Percentiles rank a stretch among this genome's conserved stretches.
Evolutionary conservation across 768 basidiomycete genomes (phyloP).

Genomic region (Pulveroboletus ravenelii): DNA sequence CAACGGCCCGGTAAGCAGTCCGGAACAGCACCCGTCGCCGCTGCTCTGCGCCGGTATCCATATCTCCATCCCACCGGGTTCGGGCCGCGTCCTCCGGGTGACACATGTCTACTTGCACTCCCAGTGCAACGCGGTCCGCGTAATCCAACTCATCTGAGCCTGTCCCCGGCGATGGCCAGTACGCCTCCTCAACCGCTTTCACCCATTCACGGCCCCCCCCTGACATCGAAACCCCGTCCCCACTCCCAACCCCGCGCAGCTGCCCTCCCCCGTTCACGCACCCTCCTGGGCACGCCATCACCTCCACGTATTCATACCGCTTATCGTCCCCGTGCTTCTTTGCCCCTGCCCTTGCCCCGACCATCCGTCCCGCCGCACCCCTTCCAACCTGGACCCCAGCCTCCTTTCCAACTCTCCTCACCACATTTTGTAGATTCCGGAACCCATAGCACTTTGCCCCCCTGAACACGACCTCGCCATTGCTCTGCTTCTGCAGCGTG

Average conservation of each 20-base stretch:
- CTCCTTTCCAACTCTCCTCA: conserved; percentile 87
- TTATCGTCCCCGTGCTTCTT: conserved; percentile 38
- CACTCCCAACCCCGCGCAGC: conserved; percentile 25
- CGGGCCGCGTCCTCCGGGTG: conserved; percentile 28
- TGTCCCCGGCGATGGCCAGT: conserved; percentile 58
- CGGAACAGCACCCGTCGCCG: conserved; percentile 52
- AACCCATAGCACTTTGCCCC: conserved; percentile 98
- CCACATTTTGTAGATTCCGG: conserved; percentile 94
- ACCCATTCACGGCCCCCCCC: conserved; percentile 63
- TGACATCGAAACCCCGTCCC: too few species aligned
- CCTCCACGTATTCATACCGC: conserved; percentile 87
- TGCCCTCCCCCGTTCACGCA: conserved; percentile 99
- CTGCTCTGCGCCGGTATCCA: conserved; percentile 43
- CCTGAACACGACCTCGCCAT: conserved; percentile 71
- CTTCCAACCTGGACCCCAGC: conserved; percentile 66
- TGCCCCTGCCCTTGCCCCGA: conserved; percentile 24
- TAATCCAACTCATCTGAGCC: conserved; percentile 4
- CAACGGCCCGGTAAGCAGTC: conserved; percentile 81
- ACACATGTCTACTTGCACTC: conserved; percentile 42
- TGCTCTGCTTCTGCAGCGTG: conserved; percentile 40
- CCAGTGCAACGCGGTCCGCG: conserved; percentile 37
- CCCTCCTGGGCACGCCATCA: conserved; percentile 98
- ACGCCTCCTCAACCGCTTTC: conserved; percentile 71
- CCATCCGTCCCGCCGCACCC: conserved; percentile 56
- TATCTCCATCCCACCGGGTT: conserved; percentile 30